A percentile compares a stretch with the other conserved stretches of the same genome.
phyloP scores from a whole-genome alignment of 2,329 filamentous ascomycete genomes.

The Calonectria pteridis region DNA sequence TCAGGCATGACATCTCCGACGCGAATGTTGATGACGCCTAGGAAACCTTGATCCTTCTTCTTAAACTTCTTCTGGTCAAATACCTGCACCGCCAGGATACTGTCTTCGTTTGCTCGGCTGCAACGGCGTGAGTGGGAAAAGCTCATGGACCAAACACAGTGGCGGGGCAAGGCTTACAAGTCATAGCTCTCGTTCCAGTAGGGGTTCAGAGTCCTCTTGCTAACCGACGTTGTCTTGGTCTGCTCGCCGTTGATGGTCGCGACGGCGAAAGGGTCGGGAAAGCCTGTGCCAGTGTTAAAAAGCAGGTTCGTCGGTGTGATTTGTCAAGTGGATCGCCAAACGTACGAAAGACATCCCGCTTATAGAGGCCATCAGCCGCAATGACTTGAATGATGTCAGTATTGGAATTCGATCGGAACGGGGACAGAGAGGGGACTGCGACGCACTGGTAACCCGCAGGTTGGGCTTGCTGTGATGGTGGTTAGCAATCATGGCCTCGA shows the following conservation, averaged over 20 bases:
- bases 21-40: constrained; percentile 97
- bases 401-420: constrained; percentile 36
- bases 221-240: constrained; percentile 96
- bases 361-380: constrained; percentile 97
- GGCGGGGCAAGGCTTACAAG: constrained; percentile 74
- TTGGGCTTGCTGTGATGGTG: constrained; percentile 76
- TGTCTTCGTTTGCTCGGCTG: constrained; percentile 93
- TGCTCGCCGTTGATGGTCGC: constrained; percentile 98
- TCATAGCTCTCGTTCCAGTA: constrained; percentile 99
- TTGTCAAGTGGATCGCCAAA: constrained; percentile 41
- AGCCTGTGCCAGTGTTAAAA: constrained; percentile 71
- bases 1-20: constrained; percentile 92
- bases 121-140: constrained; percentile 30
- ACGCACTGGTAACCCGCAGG: constrained; percentile 91
- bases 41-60: constrained; percentile 99
- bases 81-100: constrained; percentile 96
- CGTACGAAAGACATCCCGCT: constrained; percentile 98
- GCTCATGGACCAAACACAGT: constrained; percentile 21
- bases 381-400: constrained; percentile 78
- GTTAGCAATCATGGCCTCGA: constrained; percentile 46
- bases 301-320: constrained; percentile 10
- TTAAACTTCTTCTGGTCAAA: constrained; percentile 99
- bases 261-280: constrained; percentile 97
- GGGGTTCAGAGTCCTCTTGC: constrained; percentile 98
- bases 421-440: constrained; percentile 37